Base-by-base conservation (phyloP, 768 basidiomycete genomes). In the Phanerodontia chrysosporium region DNA sequence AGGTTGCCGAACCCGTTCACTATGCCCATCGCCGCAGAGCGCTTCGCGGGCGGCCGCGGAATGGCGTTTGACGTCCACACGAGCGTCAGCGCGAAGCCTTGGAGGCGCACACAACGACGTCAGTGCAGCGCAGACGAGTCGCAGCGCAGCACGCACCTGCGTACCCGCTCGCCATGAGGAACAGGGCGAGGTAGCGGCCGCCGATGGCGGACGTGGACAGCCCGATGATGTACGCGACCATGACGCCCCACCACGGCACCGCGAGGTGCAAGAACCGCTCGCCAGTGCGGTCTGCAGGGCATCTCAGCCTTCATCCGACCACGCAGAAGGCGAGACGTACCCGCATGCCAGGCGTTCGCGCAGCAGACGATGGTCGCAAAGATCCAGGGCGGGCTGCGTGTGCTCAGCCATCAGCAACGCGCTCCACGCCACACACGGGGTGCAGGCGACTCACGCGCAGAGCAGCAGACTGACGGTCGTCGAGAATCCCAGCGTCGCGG, bases 41-140 rank as follows among this genome's bases (percentile, higher is more conserved):
- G 70, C 53, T 77, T 83, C 62, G 83, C 78, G 2, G 85, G 85
- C 30, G 86, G 85, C 2, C 86, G 77, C 16, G 84, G 81, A 39
- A 86, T 69, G 1, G 78, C 74, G 61, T 85, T 86, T 0, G 83
- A 79, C 7, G 85, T 80, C 86, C 86, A 87, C 1, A 85, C 84
- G 21, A 82, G 66, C 0, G 77, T 82, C 22, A 79, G 60, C 1
- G 78, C 71, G 51, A 74, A 76, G 10, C 77, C 78, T 81, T 13
- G 84, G 83, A 35, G 14, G 45, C 45, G 73, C 80, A 16, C 66
- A 86, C 85, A 87, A 4, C 16, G 51, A 49, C 22, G 45, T 42
- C 3, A 21, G n/a, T n/a, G n/a, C n/a, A 29, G 35, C 4, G 14
- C n/a, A 3, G n/a, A 22, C 10, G 18, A 6, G 57, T 22, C 14